phyloP scores from a whole-genome alignment of 2,329 filamentous ascomycete species.

The Exophiala sp. region DNA sequence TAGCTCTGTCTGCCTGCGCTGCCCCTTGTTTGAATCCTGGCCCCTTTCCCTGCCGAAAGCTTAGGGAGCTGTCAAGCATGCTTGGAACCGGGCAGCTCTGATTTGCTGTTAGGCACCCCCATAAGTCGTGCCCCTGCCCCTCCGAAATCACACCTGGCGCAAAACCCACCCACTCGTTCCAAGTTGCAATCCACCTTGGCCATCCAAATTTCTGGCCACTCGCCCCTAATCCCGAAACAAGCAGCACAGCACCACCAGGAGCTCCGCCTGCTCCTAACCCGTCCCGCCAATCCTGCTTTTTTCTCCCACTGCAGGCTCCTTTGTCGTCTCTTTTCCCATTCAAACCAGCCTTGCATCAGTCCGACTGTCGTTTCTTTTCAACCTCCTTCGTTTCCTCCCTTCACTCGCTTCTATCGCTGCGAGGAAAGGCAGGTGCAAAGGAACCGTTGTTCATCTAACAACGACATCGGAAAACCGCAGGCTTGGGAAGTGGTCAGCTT shows the following conservation, averaged over 20 bases:
- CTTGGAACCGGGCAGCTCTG: conserved; percentile 10
- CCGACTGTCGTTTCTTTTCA: conserved; percentile 26
- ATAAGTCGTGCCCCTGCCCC: conserved; percentile 5
- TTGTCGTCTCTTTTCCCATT: conserved; percentile 14
- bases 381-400: conserved; percentile 17
- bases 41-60: not conserved
- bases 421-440: conserved; percentile 17
- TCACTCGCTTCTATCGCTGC: conserved; percentile 27
- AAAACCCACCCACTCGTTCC: conserved; percentile 6
- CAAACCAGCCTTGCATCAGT: conserved; percentile 24
- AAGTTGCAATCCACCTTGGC: conserved; percentile 4
- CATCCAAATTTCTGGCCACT: conserved; percentile 17
- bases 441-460: not conserved
- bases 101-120: not conserved
- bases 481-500: conserved; percentile 13
- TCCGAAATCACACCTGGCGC: conserved; percentile 5
- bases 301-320: conserved; percentile 13
- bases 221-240: conserved; percentile 24
- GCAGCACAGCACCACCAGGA: conserved; percentile 15
- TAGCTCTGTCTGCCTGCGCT: not conserved
- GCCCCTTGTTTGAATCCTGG: conserved; percentile 14
- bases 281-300: conserved; percentile 18
- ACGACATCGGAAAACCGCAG: not conserved
- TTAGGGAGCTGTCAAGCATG: not conserved
- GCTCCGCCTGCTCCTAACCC: conserved; percentile 3